Percentiles rank a stretch among this genome's conserved stretches.
Conservation (phyloP, 2,329 filamentous ascomycete species). For the Fusarium graminum region DNA sequence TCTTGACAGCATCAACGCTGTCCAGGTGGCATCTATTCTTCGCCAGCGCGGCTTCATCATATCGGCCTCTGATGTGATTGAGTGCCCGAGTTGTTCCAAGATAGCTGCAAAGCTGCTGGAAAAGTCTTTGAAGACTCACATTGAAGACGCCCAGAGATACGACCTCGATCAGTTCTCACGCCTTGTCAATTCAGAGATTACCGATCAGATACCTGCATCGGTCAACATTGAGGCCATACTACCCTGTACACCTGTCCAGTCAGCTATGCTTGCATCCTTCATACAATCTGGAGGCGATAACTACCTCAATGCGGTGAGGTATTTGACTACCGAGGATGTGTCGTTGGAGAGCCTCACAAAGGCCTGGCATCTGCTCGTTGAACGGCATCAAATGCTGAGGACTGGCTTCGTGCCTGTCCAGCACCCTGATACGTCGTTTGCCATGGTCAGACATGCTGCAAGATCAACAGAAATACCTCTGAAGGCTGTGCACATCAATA, state of each 20-base stretch:
- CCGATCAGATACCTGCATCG: slow-evolving; percentile 32
- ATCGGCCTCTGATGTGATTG: slow-evolving; percentile 80
- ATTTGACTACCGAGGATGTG: slow-evolving; percentile 61
- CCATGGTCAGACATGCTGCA: slow-evolving; percentile 75
- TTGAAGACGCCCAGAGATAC: slow-evolving; percentile 43
- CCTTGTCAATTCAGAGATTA: slow-evolving; percentile 50
- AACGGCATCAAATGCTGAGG: slow-evolving; percentile 77
- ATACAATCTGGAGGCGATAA: slow-evolving; percentile 73
- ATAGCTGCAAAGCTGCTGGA: slow-evolving; percentile 52
- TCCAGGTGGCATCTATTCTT: slow-evolving; percentile 79
- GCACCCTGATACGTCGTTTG: slow-evolving; percentile 72
- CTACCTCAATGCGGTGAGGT: slow-evolving; percentile 81
- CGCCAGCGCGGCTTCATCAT: slow-evolving; percentile 69
- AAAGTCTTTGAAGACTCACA: slow-evolving; percentile 18
- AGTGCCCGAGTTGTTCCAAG: slow-evolving; percentile 64
- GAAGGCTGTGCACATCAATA: slow-evolving; percentile 1
- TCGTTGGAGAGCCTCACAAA: slow-evolving; percentile 58
- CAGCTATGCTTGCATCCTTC: slow-evolving; percentile 83
- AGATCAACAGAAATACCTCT: slow-evolving; percentile 29
- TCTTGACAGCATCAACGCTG: slow-evolving; percentile 88
- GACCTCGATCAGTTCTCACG: slow-evolving; percentile 58
- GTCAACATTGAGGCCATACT: slow-evolving; percentile 68
- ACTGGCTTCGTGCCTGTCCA: slow-evolving; percentile 77
- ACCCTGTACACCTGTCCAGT: slow-evolving; percentile 84
- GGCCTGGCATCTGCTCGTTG: slow-evolving; percentile 71